A percentile compares a stretch with the other conserved stretches of the same genome.
Evolutionary conservation across 805 yeast species (phyloP).

Genomic region (Metschnikowia orientalis): DNA sequence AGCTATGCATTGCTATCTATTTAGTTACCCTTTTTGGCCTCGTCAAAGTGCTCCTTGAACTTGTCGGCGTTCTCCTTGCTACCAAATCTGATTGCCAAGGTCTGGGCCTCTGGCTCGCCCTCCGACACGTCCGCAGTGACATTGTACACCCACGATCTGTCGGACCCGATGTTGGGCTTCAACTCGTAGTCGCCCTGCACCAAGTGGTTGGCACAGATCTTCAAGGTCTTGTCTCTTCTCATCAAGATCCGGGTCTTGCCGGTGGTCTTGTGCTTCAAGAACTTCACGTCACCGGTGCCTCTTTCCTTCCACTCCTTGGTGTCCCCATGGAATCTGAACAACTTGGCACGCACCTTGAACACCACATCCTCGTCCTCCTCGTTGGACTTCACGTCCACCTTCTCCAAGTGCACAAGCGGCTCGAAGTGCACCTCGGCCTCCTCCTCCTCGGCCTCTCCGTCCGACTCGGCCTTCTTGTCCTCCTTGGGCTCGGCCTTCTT

Average conservation of each 20-base stretch:
- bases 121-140: constrained; percentile 94
- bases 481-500: constrained; percentile 31
- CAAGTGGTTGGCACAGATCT: constrained; percentile 96
- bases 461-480: constrained; percentile 43
- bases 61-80: constrained; percentile 89
- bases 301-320: constrained; percentile 97
- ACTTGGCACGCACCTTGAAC: constrained; percentile 88
- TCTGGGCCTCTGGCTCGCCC: constrained; percentile 93
- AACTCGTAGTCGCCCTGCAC: constrained; percentile 76
- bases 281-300: constrained; percentile 97
- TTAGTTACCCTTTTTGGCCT: constrained; percentile 51
- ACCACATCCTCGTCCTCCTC: constrained; percentile 85
- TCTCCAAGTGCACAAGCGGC: constrained; percentile 91
- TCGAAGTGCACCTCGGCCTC: constrained; percentile 89
- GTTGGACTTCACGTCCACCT: constrained; percentile 93
- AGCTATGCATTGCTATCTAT: no score
- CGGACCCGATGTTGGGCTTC: constrained; percentile 92
- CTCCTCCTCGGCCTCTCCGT: constrained; percentile 54
- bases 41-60: constrained; percentile 88
- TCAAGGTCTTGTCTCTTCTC: constrained; percentile 99
- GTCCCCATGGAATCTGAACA: constrained; percentile 84
- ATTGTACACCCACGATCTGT: constrained; percentile 96
- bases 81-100: constrained; percentile 94
- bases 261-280: constrained; percentile 80
- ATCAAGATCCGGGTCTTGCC: constrained; percentile 85